Evolutionary conservation across 768 basidiomycete genomes (phyloP), one percentile per base, ranked within the genome.

Genomic region (Suillus spraguei): DNA sequence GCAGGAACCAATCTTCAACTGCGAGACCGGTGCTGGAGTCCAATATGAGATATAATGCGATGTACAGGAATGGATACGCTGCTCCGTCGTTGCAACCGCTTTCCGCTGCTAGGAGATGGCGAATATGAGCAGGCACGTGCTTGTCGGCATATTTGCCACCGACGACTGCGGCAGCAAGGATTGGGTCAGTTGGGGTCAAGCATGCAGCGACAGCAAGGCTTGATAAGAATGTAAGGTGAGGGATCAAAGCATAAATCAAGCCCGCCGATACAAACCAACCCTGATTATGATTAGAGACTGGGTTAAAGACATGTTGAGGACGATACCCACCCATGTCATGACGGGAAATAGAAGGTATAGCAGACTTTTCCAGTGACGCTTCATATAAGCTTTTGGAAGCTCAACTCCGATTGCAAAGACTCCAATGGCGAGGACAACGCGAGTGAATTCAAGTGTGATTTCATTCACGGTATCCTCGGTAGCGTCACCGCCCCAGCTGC

Each of bases 321-420:
- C 33, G 42, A 60, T 39, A 83, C 90, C 35, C 65, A 92, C 92
- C 88, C 89, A 93, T 67, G 90, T 84, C 91, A 94, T 93, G 35
- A 91, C 85, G 9, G 92, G 91, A 28, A 84, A 84, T 24, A 99
- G 81, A 2, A 99, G 80, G 75, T 94, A 94, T 59, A 91, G 83
- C 4, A 99, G 71, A 67, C 93, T 94, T 70, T 84, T 89, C 95
- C 95, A 97, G 71, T 99, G 97, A n/a, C 87, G 84, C 24, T 82
- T 80, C 85, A 99, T 92, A 77, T 99, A 99, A 5, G 92, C 92
- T 78, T 95, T 95, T 28, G 97, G 97, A 72, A 99, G 81, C 73
- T 99, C 97, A 28, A 99, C 97, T 17, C 97, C 97, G 60, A 99
- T 94, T 9, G 97, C 97, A 74, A 99, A 99, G 0, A 99, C 97